A percentile compares a stretch with the other conserved stretches of the same genome.
Evolutionary conservation across 1,139 yeast species (phyloP).

Genomic region (Nakaseomyces bracarensis): DNA sequence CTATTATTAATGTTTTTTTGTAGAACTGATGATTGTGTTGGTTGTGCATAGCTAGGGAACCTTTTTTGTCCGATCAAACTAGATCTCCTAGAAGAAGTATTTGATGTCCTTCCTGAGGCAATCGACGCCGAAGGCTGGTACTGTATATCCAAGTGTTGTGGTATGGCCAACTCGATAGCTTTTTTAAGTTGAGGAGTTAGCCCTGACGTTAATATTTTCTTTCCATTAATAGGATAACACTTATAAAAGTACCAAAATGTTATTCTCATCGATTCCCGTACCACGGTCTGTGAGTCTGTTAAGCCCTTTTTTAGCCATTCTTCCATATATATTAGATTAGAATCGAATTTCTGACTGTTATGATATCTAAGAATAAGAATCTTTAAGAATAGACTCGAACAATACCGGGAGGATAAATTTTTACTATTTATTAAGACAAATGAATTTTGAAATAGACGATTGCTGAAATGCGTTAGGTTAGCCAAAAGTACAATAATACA

Average conservation of each 20-base stretch:
- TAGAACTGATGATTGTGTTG: conserved; percentile 25
- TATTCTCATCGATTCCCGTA: conserved; percentile 65
- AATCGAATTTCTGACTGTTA: conserved; percentile 32
- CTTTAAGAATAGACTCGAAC: conserved; percentile 64
- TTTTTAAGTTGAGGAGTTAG: conserved; percentile 38
- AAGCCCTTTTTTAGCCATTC: conserved; percentile 53
- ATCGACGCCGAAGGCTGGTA: conserved; percentile 14
- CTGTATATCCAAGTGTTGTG: conserved; percentile 31
- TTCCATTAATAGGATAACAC: conserved; percentile 40
- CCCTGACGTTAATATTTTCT: conserved; percentile 35
- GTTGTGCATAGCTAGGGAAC: conserved; percentile 31
- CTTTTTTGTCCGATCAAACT: conserved; percentile 15
- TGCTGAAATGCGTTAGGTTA: conserved; percentile 43
- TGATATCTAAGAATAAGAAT: conserved; percentile 47
- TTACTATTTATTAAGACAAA: conserved; percentile 53
- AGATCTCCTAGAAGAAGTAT: conserved; percentile 15
- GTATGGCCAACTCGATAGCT: conserved; percentile 51
- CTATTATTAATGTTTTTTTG: conserved; percentile 1
- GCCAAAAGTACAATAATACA: conserved; percentile 49
- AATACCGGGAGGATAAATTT: conserved; percentile 59
- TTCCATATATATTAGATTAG: conserved; percentile 41
- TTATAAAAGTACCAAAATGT: conserved; percentile 65
- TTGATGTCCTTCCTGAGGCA: conserved; percentile 9
- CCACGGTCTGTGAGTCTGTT: conserved; percentile 73
- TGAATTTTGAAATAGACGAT: conserved; percentile 49